Base-by-base conservation (phyloP, 805 yeast genomes). In the Candida tallmaniae region DNA sequence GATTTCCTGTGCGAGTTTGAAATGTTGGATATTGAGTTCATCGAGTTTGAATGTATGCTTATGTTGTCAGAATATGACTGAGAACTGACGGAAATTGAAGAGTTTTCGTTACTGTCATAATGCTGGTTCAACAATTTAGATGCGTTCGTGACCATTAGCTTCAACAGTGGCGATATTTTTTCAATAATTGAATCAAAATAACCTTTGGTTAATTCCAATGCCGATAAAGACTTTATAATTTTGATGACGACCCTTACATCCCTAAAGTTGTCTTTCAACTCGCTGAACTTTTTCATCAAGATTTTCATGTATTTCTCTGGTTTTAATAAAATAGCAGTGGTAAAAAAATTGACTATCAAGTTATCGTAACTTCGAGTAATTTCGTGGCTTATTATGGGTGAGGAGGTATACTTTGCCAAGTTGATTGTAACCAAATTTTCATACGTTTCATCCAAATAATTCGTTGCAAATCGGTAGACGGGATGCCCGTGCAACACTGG, bases 261-360 rank as follows among this genome's bases (percentile, higher is more conserved):
- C 25, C 44, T 45, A 31, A 59, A 34, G 31, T 51, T 54, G 9
- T 50, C 54, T 23, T 40, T 46, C 17, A 44, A 35, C 13, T 50
- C 51, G 23, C 46, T 39, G 29, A 55, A 59, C 22, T 43, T 50
- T 4, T 41, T 36, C 13, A 54, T 37, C 18, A 66, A 42, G 1
- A 48, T 26, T 11, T 50, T 47, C 9, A 46, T 35, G 42, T 64
- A 65, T 33, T 45, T 51, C 5, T 51, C 52, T 1, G 69, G 65
- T 31, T 58, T 52, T 24, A 65, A 40, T 42, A 57, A 46, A 5
- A 62, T 51, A 5, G 71, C 70, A 5, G 65, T 59, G 1, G 59
- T 50, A 36, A 47, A 60, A 25, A 60, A 57, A 29, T 59, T 54
- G 2, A 58, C 49, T 6, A 47, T 18, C 12, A 60, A 42, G 14